A percentile compares a stretch with the other conserved stretches of the same genome.
phyloP scores from a whole-genome alignment of 2,329 filamentous ascomycete species.

The Rhynchosporium agropyri region DNA sequence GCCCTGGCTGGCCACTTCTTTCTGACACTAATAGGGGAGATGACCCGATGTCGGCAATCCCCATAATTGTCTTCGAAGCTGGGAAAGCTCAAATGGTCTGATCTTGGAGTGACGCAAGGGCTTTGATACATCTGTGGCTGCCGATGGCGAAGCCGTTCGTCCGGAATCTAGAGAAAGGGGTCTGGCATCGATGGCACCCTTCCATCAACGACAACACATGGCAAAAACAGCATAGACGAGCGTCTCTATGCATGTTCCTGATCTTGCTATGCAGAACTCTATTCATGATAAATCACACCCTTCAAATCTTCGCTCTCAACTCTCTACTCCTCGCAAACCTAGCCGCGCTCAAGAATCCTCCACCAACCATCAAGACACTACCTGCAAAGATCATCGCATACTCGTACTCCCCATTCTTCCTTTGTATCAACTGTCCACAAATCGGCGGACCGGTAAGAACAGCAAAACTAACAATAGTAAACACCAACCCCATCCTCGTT shows the following conservation, averaged over 20 bases:
- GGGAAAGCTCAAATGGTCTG: no score
- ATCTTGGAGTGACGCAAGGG: no score
- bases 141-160: neutral
- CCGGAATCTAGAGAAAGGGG: neutral
- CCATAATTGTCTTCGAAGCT: no score
- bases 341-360: conserved; percentile 46
- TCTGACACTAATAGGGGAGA: no score
- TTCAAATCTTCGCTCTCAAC: conserved; percentile 35
- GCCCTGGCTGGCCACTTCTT: no score
- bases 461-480: conserved; percentile 55
- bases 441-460: conserved; percentile 58
- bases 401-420: conserved; percentile 49
- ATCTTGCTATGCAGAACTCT: neutral
- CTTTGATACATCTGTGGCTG: no score
- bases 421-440: conserved; percentile 54
- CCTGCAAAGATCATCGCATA: conserved; percentile 57
- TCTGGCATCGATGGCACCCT: neutral
- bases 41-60: no score
- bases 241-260: no score
- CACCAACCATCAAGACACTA: conserved; percentile 48
- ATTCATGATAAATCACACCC: neutral
- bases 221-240: neutral
- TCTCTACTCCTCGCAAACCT: conserved; percentile 46
- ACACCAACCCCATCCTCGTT: conserved; percentile 59
- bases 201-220: neutral